These are phyloP conservation scores for Delonix regia DNA, from an alignment of 306 rosid species.

Conservation along the genomic window DNA sequence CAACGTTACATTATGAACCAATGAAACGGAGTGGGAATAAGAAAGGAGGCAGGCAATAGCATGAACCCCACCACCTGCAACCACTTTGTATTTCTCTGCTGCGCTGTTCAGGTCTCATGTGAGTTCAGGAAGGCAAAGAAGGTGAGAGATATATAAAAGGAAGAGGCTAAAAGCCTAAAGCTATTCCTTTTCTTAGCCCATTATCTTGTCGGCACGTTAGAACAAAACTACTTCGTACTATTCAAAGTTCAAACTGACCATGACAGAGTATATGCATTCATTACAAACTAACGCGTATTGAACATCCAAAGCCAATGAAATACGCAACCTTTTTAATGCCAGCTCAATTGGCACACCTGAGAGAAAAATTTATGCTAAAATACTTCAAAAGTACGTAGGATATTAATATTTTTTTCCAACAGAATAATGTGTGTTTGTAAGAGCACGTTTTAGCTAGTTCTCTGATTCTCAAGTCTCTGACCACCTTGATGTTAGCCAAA, in stretches of 20 bases:
- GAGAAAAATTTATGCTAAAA: conserved; percentile 19
- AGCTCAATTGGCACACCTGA: conserved; percentile 47
- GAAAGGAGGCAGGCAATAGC: conserved; percentile 36
- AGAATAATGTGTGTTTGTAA: neutral
- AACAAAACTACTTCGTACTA: conserved; percentile 48
- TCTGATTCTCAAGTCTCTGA: conserved; percentile 35
- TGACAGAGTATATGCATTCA: conserved; percentile 52
- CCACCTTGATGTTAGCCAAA: conserved; percentile 36
- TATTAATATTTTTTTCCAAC: neutral
- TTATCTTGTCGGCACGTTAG: conserved; percentile 63
- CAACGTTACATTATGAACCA: neutral
- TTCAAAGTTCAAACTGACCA: conserved; percentile 47
- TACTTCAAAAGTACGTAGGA: conserved; percentile 6
- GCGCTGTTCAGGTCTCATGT: conserved; percentile 34
- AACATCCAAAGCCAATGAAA: conserved; percentile 26
- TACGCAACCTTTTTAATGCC: conserved; percentile 40
- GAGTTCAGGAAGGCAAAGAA: neutral
- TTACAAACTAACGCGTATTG: conserved; percentile 41
- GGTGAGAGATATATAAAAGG: neutral
- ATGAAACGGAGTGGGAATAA: conserved; percentile 18
- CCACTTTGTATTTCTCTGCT: conserved; percentile 3
- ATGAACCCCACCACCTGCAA: conserved; percentile 49
- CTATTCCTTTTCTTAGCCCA: conserved; percentile 21
- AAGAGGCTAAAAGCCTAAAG: conserved; percentile 19
- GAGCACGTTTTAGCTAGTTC: conserved; percentile 22